phyloP scores from a whole-genome alignment of 805 yeast genomes.

The Kodamaea neixiangensis region DNA sequence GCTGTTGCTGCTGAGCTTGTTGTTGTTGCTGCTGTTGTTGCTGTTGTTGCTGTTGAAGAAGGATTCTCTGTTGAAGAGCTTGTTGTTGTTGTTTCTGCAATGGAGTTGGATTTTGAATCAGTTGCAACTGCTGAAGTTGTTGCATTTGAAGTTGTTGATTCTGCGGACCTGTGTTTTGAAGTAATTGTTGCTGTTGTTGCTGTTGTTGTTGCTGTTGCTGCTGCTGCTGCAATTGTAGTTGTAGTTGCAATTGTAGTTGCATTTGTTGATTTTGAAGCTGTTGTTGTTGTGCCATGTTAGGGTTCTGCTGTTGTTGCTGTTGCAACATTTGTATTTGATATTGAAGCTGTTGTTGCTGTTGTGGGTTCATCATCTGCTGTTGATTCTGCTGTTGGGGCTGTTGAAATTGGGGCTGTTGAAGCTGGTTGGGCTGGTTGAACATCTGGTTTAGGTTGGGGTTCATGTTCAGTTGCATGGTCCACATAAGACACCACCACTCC shows the following conservation, averaged over 20 bases:
- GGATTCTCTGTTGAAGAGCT: slow-evolving; percentile 5
- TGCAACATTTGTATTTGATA: slow-evolving; percentile 11
- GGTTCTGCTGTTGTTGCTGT: slow-evolving; percentile 9
- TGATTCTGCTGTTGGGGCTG: slow-evolving; percentile 11
- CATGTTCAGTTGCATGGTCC: slow-evolving; percentile 50
- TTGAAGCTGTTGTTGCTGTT: slow-evolving; percentile 13
- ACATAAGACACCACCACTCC: slow-evolving; percentile 59
- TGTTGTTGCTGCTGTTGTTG: slow-evolving; percentile 1
- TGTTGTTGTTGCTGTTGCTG: slow-evolving; percentile 13
- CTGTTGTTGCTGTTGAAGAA: slow-evolving; percentile 10
- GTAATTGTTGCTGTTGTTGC: slow-evolving; percentile 14
- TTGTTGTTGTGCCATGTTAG: slow-evolving; percentile 1
- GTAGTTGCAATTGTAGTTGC: slow-evolving; percentile 6
- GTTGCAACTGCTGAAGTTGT: slow-evolving; percentile 4
- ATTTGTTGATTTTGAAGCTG: slow-evolving; percentile 1
- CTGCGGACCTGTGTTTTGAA: not conserved
- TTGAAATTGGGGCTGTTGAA: slow-evolving; percentile 5
- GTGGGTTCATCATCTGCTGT: slow-evolving; percentile 10
- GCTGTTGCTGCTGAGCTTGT: not conserved
- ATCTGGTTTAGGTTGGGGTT: slow-evolving; percentile 31
- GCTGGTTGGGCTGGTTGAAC: slow-evolving; percentile 10
- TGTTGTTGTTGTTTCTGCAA: slow-evolving; percentile 7
- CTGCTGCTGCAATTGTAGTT: slow-evolving; percentile 8
- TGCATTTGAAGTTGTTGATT: slow-evolving; percentile 9
- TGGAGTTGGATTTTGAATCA: not conserved